phyloP scores from a whole-genome alignment of 2,329 filamentous ascomycete genomes.

The Fusarium sp. region DNA sequence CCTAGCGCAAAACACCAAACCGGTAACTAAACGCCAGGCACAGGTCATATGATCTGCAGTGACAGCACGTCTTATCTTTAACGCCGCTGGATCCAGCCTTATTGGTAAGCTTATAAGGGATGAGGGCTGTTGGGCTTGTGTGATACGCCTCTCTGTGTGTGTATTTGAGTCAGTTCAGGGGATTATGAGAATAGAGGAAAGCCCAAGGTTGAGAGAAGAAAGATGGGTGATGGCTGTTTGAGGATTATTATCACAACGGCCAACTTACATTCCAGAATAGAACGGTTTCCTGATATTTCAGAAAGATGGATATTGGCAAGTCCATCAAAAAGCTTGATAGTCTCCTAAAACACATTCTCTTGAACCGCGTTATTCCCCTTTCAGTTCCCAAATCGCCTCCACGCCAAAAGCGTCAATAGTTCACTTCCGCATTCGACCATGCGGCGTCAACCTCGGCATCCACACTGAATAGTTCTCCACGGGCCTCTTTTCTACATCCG shows the following conservation, averaged over 20 bases:
- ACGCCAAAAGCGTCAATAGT: not conserved
- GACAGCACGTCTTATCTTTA: not conserved
- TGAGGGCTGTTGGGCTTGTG: not conserved
- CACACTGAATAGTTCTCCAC: not conserved
- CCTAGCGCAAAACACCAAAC: not conserved
- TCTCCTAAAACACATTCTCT: not conserved
- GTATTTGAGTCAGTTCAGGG: not conserved
- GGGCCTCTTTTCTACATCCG: not conserved
- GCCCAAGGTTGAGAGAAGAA: not conserved
- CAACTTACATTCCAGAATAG: not conserved
- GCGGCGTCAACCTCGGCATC: slow-evolving; percentile 25
- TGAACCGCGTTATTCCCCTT: not conserved
- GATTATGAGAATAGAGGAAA: not conserved
- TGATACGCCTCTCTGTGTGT: not conserved
- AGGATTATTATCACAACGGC: not conserved
- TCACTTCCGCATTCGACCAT: slow-evolving; percentile 19
- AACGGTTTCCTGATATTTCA: not conserved
- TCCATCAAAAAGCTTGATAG: not conserved
- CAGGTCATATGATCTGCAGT: not conserved
- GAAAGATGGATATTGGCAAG: not conserved
- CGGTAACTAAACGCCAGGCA: not conserved
- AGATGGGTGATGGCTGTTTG: not conserved
- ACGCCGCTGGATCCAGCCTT: not conserved
- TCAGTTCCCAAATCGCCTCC: not conserved
- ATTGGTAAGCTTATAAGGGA: not conserved